Percentiles rank a stretch among this genome's conserved stretches.
These are phyloP conservation scores for Hypericum androsaemum DNA, from an alignment of 345 rosid species.

Conservation along the genomic window DNA sequence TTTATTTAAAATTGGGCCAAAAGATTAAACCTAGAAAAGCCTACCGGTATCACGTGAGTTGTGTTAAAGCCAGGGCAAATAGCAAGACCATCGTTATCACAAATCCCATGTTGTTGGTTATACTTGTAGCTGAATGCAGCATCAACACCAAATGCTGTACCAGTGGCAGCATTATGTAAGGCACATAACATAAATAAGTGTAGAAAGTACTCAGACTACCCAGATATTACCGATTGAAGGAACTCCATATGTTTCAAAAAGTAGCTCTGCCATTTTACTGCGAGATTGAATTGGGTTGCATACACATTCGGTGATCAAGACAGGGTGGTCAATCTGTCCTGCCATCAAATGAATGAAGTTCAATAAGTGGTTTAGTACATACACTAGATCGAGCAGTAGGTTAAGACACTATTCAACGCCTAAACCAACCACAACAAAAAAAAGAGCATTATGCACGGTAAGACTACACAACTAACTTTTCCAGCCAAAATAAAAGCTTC, in stretches of 20 bases:
- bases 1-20: background rate
- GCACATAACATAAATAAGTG: no score
- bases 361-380: conserved; percentile 18
- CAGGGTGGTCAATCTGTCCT: conserved; percentile 88
- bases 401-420: background rate
- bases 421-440: no score
- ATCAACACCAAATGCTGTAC: conserved; percentile 85
- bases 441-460: no score
- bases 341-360: conserved; percentile 39
- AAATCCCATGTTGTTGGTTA: conserved; percentile 70
- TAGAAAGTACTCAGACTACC: no score
- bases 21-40: conserved; percentile 10
- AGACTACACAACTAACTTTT: no score
- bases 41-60: conserved; percentile 78
- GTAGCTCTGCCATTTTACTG: conserved; percentile 97
- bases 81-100: conserved; percentile 78
- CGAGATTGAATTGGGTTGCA: conserved; percentile 93
- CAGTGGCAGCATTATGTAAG: no score
- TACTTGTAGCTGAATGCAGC: conserved; percentile 92
- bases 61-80: conserved; percentile 81
- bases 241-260: conserved; percentile 93
- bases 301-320: conserved; percentile 84
- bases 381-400: conserved; percentile 7
- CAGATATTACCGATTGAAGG: conserved; percentile 67
- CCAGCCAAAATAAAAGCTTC: no score